Evolutionary conservation across 768 basidiomycete genomes (phyloP).

Genomic region (Mycena vulgaris): DNA sequence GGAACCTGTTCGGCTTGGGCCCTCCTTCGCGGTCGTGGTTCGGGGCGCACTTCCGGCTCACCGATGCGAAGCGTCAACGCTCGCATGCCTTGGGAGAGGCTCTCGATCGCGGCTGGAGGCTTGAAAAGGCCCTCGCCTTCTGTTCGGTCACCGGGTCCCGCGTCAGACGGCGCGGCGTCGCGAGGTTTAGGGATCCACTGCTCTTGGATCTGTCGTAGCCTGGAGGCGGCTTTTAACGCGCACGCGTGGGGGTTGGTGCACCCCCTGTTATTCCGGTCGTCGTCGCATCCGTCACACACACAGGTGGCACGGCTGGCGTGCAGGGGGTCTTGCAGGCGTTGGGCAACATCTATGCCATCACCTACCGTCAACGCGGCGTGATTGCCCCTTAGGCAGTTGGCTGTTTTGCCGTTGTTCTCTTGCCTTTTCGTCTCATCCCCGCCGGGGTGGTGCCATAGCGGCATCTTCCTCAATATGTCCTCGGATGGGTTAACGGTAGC

Average conservation of each 20-base stretch:
- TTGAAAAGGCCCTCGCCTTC: background rate
- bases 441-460: slow-evolving; percentile 32
- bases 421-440: background rate
- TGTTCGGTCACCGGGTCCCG: background rate
- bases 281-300: slow-evolving; percentile 13
- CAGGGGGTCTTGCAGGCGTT: background rate
- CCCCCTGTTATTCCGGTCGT: background rate
- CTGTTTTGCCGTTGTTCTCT: slow-evolving; percentile 8
- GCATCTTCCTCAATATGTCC: slow-evolving; percentile 10
- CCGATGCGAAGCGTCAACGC: background rate
- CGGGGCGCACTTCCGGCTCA: background rate
- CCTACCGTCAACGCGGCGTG: slow-evolving; percentile 8
- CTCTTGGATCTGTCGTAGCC: background rate
- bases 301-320: background rate
- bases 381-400: slow-evolving; percentile 4
- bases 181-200: slow-evolving; percentile 17
- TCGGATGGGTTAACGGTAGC: background rate
- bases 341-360: slow-evolving; percentile 12
- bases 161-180: background rate
- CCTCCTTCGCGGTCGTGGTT: background rate
- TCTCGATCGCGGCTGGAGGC: background rate
- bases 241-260: slow-evolving; percentile 29
- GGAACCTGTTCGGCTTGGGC: background rate
- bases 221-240: background rate
- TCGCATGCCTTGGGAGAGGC: background rate